A percentile compares a stretch with the other conserved stretches of the same genome.
Conservation (phyloP, 1,139 yeast species). For the Lodderomyces metapsilosis region DNA sequence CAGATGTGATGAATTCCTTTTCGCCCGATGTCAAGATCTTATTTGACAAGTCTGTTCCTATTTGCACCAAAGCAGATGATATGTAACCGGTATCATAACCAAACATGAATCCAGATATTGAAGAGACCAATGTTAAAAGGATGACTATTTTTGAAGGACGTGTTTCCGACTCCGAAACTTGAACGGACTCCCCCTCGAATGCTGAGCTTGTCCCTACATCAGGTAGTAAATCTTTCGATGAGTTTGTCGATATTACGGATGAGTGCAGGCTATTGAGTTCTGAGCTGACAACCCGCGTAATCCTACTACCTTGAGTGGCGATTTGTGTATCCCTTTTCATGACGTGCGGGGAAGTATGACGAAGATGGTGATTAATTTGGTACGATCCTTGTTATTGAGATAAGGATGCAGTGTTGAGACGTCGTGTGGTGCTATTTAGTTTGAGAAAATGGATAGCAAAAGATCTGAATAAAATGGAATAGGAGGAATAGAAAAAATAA, state of each 20-base stretch:
- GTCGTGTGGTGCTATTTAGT: too few species aligned
- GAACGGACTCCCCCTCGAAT: constrained; percentile 7
- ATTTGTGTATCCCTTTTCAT: not conserved
- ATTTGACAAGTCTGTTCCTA: constrained; percentile 67
- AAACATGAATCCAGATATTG: constrained; percentile 93
- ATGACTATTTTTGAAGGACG: constrained; percentile 65
- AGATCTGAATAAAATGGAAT: too few species aligned
- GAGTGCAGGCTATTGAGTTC: constrained; percentile 1
- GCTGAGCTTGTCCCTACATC: constrained; percentile 3
- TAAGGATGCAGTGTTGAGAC: too few species aligned
- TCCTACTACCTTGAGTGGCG: not conserved
- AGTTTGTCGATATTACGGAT: constrained; percentile 5
- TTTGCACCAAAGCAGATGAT: constrained; percentile 84
- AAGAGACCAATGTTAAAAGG: constrained; percentile 70
- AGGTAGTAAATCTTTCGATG: constrained; percentile 12
- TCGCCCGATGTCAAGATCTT: constrained; percentile 64
- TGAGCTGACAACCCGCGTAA: not conserved
- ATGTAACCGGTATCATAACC: constrained; percentile 97
- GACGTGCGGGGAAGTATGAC: constrained; percentile 1
- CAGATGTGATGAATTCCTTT: constrained; percentile 89
- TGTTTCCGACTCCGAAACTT: constrained; percentile 22
- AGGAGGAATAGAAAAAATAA: too few species aligned
- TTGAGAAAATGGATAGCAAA: too few species aligned
- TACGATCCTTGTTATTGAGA: too few species aligned
- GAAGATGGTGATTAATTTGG: too few species aligned